Percentiles rank a stretch among this genome's conserved stretches.
phyloP scores from a whole-genome alignment of 768 basidiomycete genomes.

The Rhizopogon salebrosus region DNA sequence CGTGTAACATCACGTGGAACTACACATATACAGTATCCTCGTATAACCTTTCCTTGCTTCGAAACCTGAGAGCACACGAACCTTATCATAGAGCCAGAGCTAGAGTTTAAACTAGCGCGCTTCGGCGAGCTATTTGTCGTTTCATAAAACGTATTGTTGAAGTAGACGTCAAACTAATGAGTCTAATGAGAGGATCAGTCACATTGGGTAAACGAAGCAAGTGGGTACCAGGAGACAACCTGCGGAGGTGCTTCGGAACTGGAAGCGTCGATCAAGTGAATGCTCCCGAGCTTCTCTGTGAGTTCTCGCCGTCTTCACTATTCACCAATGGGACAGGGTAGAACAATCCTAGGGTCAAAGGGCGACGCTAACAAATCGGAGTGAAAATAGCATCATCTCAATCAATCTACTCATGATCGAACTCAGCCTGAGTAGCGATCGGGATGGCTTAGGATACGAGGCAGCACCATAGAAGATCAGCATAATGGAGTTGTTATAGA shows the following conservation, averaged over 20 bases:
- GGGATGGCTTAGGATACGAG: neutral
- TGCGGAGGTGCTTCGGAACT: neutral
- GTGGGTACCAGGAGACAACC: neutral
- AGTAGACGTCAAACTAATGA: neutral
- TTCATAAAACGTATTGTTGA: neutral
- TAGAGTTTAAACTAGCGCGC: neutral
- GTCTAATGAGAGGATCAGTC: neutral
- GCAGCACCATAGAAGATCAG: neutral
- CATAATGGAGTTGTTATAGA: neutral
- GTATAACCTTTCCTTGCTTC: neutral
- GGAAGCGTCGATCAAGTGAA: neutral
- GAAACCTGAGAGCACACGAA: neutral
- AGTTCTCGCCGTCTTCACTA: neutral
- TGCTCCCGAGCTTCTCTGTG: neutral
- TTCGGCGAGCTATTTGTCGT: neutral
- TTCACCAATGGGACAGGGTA: neutral
- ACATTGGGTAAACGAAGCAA: neutral
- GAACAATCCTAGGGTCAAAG: neutral
- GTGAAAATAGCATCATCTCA: neutral
- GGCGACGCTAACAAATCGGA: neutral
- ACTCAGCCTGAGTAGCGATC: neutral
- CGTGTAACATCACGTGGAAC: neutral
- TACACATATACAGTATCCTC: neutral
- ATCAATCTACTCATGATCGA: slow-evolving; percentile 1
- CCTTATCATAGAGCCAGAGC: neutral